Base-by-base conservation (phyloP, 129 eudicot species). In the Ambrosia artemisiifolia region DNA sequence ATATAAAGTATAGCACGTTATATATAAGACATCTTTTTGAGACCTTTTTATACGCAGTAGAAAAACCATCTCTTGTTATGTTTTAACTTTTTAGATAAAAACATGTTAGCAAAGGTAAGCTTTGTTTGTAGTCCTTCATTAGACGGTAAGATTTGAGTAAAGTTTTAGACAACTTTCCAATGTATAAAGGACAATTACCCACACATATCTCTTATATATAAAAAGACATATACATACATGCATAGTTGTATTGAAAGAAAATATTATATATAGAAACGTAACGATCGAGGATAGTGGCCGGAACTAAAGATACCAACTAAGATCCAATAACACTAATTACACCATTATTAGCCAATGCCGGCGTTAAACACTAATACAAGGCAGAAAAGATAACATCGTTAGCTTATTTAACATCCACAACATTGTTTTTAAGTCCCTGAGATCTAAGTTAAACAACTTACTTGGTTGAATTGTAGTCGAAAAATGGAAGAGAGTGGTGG, bases 301-400 rank as follows among this genome's bases (percentile, higher is more conserved):
- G 62, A 71, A 40, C 33, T n/a, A 63, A 12, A 63, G 30, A 51
- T 63, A 11, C 77, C 44, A 24, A 60, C 19, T 60, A 78, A 50
- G 19, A 40, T 16, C 77, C 71, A 78, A 77, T 48, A 68, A 51
- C 18, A 51, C 30, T 1, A 51, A 57, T 57, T 57, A 28, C 70
- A 70, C 48, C 65, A n/a, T 40, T 70, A 71, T 0, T 11, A 46
- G n/a, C 62, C 69, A 47, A 76, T 44, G 82, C 82, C 82, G 82
- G 82, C 76, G 63, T 78, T 63, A 2, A 60, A 44, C 11, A 60
- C 3, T 8, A 40, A 10, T 40, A 40, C 44, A 40, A 40, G 65
- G 30, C 65, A 60, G 10, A 60, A 60, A 8, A 6, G 42, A 60
- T 60, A 30, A 18, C 65, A 60, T 60, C 6, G 65, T 60, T 32